Evolutionary conservation across 208 protist genomes (phyloP).

Genomic region (Endotrypanum monterogeii): DNA sequence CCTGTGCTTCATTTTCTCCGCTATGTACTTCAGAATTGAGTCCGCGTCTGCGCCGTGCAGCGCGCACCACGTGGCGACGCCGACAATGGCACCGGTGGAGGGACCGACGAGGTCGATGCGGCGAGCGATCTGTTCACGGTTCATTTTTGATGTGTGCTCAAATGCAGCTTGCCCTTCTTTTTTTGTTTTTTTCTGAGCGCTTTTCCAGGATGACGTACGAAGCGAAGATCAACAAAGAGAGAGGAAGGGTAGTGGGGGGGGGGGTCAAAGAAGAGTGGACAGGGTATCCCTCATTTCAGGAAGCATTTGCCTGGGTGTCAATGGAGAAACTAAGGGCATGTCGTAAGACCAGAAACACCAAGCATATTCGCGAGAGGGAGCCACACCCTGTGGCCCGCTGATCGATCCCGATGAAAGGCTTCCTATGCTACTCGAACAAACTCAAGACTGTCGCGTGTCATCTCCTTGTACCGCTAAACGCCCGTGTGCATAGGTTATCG

Average conservation of each 20-base stretch:
- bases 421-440: background rate
- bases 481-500: background rate
- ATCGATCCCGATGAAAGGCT: background rate
- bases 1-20: conserved; percentile 53
- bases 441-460: background rate
- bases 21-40: conserved; percentile 58
- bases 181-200: background rate
- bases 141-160: conserved; percentile 29
- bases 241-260: background rate
- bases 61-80: conserved; percentile 85
- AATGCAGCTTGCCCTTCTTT: background rate
- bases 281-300: background rate
- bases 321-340: background rate
- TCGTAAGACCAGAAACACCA: background rate
- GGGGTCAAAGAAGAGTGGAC: background rate
- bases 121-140: conserved; percentile 60
- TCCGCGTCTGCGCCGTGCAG: conserved; percentile 79
- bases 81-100: conserved; percentile 79
- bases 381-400: background rate
- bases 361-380: background rate
- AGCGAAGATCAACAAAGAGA: background rate
- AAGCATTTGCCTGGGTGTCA: background rate
- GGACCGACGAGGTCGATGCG: conserved; percentile 74
- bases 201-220: background rate
- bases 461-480: background rate